Percentiles rank a stretch among this genome's conserved stretches.
These are phyloP conservation scores for Globisporangium emineosum DNA, from an alignment of 352 stramenopile species.

Conservation along the genomic window DNA sequence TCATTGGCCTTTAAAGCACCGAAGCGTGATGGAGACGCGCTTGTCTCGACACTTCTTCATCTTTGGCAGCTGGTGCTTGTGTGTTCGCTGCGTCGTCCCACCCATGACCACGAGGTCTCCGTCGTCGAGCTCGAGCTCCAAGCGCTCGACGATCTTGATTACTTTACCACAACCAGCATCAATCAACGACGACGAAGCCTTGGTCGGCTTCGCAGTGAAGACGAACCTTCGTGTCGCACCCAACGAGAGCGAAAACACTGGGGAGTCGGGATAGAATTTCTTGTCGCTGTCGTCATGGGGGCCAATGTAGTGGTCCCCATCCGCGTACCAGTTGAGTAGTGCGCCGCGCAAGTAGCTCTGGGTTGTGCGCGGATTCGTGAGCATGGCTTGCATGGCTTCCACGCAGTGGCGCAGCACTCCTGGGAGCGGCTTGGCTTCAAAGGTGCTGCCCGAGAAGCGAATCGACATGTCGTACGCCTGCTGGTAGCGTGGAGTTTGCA, in stretches of 20 bases:
- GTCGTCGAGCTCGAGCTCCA: conserved; percentile 34
- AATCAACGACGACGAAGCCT: not conserved
- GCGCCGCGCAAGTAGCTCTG: conserved; percentile 36
- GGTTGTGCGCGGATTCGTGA: conserved; percentile 27
- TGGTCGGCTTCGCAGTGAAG: conserved; percentile 14
- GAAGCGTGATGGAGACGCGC: conserved; percentile 16
- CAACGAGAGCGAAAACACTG: conserved; percentile 39
- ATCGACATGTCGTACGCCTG: conserved; percentile 56
- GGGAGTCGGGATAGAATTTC: conserved; percentile 35
- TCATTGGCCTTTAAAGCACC: conserved; percentile 14
- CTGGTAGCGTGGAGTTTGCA: conserved; percentile 64
- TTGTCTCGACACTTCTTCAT: conserved; percentile 13
- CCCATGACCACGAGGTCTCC: conserved; percentile 52
- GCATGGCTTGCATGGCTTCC: conserved; percentile 39
- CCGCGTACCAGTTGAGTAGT: conserved; percentile 84
- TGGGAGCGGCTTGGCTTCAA: conserved; percentile 43
- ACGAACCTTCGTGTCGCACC: conserved; percentile 39
- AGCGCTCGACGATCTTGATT: not conserved
- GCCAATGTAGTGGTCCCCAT: conserved; percentile 81
- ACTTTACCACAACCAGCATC: not conserved
- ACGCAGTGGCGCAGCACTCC: conserved; percentile 35
- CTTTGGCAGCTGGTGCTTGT: conserved; percentile 49
- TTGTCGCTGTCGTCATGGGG: conserved; percentile 72
- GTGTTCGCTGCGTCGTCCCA: conserved; percentile 34
- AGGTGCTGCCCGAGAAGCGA: conserved; percentile 59